Percentiles rank a stretch among this genome's conserved stretches.
phyloP scores from a whole-genome alignment of 495 filamentous ascomycete species.

The Podospora fimiseda region DNA sequence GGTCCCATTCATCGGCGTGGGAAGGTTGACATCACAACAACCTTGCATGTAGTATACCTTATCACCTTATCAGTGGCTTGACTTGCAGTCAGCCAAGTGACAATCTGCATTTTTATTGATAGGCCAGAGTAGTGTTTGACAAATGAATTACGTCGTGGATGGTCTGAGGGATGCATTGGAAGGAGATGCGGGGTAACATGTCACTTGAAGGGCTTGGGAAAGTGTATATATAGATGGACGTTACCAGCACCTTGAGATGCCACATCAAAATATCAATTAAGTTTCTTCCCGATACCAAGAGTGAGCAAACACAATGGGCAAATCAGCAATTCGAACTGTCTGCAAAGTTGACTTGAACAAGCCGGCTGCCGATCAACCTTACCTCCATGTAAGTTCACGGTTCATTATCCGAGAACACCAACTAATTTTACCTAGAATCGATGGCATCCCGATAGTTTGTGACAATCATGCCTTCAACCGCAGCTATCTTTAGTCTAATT shows the following conservation, averaged over 20 bases:
- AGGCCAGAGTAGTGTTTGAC: too few species aligned
- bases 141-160: neutral
- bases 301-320: conserved; percentile 22
- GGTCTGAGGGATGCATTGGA: neutral
- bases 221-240: neutral
- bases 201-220: neutral
- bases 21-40: too few species aligned
- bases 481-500: too few species aligned
- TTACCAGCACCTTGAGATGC: too few species aligned
- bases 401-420: neutral
- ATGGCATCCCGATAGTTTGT: conserved; percentile 87
- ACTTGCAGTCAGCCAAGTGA: neutral
- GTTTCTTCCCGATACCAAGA: too few species aligned
- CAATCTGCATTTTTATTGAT: neutral
- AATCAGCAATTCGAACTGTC: conserved; percentile 28
- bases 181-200: neutral
- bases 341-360: conserved; percentile 72
- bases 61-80: too few species aligned
- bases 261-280: too few species aligned
- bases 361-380: conserved; percentile 66
- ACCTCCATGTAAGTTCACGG: conserved; percentile 13
- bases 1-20: too few species aligned
- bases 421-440: too few species aligned
- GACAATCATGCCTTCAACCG: too few species aligned
- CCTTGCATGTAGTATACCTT: too few species aligned